Evolutionary conservation across 2,329 filamentous ascomycete genomes (phyloP).

Genomic region (Thielaviopsis populi): DNA sequence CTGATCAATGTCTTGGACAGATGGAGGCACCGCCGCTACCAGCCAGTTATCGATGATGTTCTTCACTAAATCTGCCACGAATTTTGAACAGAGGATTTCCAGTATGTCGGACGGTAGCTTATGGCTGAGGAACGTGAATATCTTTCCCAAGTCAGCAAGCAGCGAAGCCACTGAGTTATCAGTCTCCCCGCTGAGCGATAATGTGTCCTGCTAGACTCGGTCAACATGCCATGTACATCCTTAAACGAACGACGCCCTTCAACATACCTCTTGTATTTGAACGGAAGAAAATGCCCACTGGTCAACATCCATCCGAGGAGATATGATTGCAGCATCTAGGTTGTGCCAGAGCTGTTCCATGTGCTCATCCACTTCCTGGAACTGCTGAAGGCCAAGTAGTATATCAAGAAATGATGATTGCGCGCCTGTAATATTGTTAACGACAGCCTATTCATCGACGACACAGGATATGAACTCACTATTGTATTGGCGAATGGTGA

Average conservation of each 20-base stretch:
- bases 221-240: background rate
- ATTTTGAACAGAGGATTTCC: slow-evolving; percentile 46
- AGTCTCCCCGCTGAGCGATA: slow-evolving; percentile 30
- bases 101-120: slow-evolving; percentile 40
- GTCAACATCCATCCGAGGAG: slow-evolving; percentile 39
- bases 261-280: slow-evolving; percentile 28
- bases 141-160: slow-evolving; percentile 37
- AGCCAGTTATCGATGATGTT: slow-evolving; percentile 62
- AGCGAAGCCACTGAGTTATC: slow-evolving; percentile 35
- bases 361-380: slow-evolving; percentile 45
- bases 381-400: slow-evolving; percentile 40
- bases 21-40: slow-evolving; percentile 57
- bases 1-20: slow-evolving; percentile 50
- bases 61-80: slow-evolving; percentile 55
- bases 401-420: slow-evolving; percentile 40
- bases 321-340: slow-evolving; percentile 45
- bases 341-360: slow-evolving; percentile 47
- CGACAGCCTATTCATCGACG: background rate
- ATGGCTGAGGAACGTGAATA: slow-evolving; percentile 37
- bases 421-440: slow-evolving; percentile 28
- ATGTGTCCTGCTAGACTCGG: slow-evolving; percentile 25
- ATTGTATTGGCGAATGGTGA: slow-evolving; percentile 35
- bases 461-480: slow-evolving; percentile 2
- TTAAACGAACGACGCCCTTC: background rate
- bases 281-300: slow-evolving; percentile 27